Conservation (phyloP, 352 stramenopile genomes). For the Phytophthora agathidicida region DNA sequence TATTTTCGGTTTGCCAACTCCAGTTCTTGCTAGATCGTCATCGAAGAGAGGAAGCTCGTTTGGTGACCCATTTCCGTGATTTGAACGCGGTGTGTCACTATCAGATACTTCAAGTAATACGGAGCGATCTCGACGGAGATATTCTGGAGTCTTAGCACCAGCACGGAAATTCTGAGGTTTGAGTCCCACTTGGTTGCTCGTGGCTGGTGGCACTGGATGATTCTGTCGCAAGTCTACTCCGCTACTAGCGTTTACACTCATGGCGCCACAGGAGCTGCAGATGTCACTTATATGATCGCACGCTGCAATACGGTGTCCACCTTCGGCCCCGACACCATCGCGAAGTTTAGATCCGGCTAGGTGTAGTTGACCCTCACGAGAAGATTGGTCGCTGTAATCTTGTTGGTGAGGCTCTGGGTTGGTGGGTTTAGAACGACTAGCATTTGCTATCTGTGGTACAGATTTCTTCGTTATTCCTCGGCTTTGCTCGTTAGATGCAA, state of each 20-base stretch:
- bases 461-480: neutral
- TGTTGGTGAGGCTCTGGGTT: neutral
- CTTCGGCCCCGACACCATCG: neutral
- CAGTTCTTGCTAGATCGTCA: neutral
- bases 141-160: neutral
- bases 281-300: no score
- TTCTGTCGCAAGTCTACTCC: neutral
- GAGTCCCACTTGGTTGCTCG: neutral
- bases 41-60: constrained; percentile 34
- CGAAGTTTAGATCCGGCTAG: neutral
- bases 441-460: no score
- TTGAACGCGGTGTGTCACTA: neutral
- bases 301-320: neutral
- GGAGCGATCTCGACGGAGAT: neutral
- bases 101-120: neutral
- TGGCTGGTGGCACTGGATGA: neutral
- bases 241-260: no score
- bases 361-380: neutral
- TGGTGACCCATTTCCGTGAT: neutral
- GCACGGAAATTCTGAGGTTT: neutral
- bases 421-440: no score
- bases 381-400: neutral
- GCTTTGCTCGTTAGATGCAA: neutral
- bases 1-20: neutral
- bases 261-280: no score